Conservation (phyloP, 768 basidiomycete genomes). For the Holtermannia corniformis region DNA sequence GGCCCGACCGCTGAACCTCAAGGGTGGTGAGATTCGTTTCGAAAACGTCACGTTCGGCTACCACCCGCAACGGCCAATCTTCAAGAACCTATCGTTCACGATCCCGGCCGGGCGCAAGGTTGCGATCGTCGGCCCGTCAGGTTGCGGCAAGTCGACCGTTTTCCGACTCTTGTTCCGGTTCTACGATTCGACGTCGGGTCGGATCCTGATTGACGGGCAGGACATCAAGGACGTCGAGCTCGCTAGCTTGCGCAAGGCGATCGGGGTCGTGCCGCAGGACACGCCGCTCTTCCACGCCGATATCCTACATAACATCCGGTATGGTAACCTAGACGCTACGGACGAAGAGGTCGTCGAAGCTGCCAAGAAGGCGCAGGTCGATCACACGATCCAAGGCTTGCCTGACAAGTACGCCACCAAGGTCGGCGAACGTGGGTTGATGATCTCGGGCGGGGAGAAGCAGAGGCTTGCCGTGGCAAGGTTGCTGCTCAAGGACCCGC, state of each 20-base stretch:
- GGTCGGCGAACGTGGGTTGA: conserved; percentile 91
- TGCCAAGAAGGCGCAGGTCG: conserved; percentile 76
- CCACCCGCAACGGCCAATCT: conserved; percentile 84
- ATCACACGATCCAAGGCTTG: conserved; percentile 64
- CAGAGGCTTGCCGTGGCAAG: conserved; percentile 91
- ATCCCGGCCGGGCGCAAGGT: conserved; percentile 95
- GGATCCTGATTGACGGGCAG: conserved; percentile 76
- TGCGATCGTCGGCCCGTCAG: conserved; percentile 92
- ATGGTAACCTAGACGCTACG: conserved; percentile 74
- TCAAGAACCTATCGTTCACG: conserved; percentile 73
- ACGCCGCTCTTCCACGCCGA: conserved; percentile 95
- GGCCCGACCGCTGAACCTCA: conserved; percentile 59
- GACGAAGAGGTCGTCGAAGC: conserved; percentile 84
- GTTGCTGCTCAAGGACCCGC: conserved; percentile 84
- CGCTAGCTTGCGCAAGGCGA: conserved; percentile 57
- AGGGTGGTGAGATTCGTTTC: conserved; percentile 81
- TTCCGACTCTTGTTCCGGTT: conserved; percentile 89
- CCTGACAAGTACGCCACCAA: conserved; percentile 82
- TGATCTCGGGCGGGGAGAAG: conserved; percentile 99
- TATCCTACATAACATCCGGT: conserved; percentile 89
- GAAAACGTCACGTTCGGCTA: conserved; percentile 88
- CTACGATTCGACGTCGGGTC: conserved; percentile 72
- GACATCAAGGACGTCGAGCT: conserved; percentile 66
- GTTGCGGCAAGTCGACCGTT: conserved; percentile 95
- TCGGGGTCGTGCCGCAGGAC: conserved; percentile 96